Conservation (phyloP, 2,329 filamentous ascomycete genomes). For the Ophiostoma novo-ulmi region DNA sequence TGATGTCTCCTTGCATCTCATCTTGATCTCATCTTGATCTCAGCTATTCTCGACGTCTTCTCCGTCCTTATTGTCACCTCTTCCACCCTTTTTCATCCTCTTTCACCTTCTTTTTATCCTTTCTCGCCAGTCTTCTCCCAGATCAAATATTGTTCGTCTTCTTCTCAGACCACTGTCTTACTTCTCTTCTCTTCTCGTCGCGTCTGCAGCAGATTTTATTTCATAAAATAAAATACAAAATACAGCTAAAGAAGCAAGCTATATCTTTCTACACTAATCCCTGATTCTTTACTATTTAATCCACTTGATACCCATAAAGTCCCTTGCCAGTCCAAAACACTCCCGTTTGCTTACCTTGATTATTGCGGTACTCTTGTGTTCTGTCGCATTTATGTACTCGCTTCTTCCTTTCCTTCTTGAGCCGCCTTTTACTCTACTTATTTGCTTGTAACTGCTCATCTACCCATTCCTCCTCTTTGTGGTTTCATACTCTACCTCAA, state of each 20-base stretch:
- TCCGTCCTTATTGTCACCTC: background rate
- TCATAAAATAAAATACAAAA: background rate
- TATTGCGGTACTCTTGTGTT: background rate
- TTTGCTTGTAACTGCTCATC: background rate
- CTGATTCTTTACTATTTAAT: background rate
- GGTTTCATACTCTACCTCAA: constrained; percentile 5
- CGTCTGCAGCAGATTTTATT: background rate
- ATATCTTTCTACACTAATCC: background rate
- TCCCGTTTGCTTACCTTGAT: constrained; percentile 7
- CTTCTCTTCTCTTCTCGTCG: background rate
- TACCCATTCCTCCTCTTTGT: constrained; percentile 4
- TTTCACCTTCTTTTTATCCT: background rate
- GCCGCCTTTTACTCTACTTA: constrained; percentile 9
- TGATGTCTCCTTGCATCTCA: constrained; percentile 11
- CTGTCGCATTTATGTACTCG: background rate
- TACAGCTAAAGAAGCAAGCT: background rate
- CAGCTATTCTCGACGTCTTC: background rate
- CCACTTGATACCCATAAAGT: constrained; percentile 11
- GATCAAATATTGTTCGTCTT: background rate
- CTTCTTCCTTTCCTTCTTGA: constrained; percentile 3
- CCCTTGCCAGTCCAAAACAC: constrained; percentile 5
- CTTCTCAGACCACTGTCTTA: constrained; percentile 5
- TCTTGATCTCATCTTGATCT: constrained; percentile 6
- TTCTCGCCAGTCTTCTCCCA: background rate
- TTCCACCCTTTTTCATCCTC: background rate